Percentiles rank a stretch among this genome's conserved stretches.
These are phyloP conservation scores for Poa annua DNA, from an alignment of 176 grass and related monocot species.

Conservation along the genomic window DNA sequence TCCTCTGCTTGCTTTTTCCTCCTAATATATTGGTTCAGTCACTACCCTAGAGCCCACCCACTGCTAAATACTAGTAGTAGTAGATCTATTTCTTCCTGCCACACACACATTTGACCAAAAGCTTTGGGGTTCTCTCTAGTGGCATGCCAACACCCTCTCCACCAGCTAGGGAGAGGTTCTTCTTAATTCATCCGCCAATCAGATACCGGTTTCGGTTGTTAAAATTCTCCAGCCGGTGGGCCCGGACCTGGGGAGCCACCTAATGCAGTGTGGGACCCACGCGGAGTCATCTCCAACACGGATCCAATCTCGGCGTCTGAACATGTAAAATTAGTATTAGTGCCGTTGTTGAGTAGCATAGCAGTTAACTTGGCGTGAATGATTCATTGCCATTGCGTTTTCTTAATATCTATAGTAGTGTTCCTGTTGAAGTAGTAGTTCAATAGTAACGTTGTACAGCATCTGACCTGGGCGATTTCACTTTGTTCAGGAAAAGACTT, in stretches of 20 bases:
- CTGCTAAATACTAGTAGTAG: slow-evolving; percentile 11
- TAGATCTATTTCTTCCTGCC: slow-evolving; percentile 43
- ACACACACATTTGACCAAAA: slow-evolving; percentile 51
- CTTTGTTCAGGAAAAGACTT: neutral
- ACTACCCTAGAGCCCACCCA: slow-evolving; percentile 47
- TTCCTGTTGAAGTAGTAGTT: neutral
- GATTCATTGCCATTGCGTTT: neutral
- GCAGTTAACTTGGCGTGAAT: slow-evolving; percentile 27
- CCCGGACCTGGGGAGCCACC: slow-evolving; percentile 29
- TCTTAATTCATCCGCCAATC: slow-evolving; percentile 51
- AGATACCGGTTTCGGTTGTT: slow-evolving; percentile 35
- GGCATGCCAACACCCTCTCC: slow-evolving; percentile 52
- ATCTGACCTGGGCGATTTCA: neutral
- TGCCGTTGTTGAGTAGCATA: slow-evolving; percentile 27
- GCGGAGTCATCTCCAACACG: slow-evolving; percentile 50
- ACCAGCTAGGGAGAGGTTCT: slow-evolving; percentile 44
- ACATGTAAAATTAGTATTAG: slow-evolving; percentile 27
- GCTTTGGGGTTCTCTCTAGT: slow-evolving; percentile 40
- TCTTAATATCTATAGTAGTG: slow-evolving; percentile 4
- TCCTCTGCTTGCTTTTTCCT: slow-evolving; percentile 31
- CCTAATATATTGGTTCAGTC: slow-evolving; percentile 53
- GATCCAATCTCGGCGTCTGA: slow-evolving; percentile 38
- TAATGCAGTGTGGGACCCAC: slow-evolving; percentile 41
- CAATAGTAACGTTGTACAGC: slow-evolving; percentile 12
- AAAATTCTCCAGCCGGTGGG: slow-evolving; percentile 34